Base-by-base conservation (phyloP, 345 rosid genomes). In the Lumnitzera littorea region DNA sequence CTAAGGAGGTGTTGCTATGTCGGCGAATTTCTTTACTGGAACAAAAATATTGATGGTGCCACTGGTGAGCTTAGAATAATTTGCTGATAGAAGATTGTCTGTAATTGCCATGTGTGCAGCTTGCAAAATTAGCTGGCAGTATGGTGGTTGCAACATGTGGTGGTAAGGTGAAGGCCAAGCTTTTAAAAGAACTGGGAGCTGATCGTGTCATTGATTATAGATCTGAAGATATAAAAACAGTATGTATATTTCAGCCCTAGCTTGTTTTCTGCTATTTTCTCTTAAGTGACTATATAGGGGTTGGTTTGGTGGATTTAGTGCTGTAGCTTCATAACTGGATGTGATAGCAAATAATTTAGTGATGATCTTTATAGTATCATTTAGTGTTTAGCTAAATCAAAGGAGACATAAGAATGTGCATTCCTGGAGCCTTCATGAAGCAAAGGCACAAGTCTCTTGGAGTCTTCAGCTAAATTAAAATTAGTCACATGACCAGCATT, bases 121-220 rank as follows among this genome's bases (percentile, higher is more conserved):
- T 92, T 64, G 99, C 97, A 24, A 89, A 89, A 72, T 60, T 89
- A 63, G 91, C 96, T 2, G 96, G 99, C 70, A 89, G 84, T 60
- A 80, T 67, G 25, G 96, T 87, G 51, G 82, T 89, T 53, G 99
- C 99, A 58, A 92, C 97, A 46, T 92, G 99, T 41, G 97, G 99
- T 11, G 99, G 96, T 49, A 77, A 83, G 66, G 86, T 84, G 61
- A 92, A 92, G 79, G 96, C 90, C 24, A 67, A 16, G 82, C 84
- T 87, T 65, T 76, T 92, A 74, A 87, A 83, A 79, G 89, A 78
- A 16, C 64, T 89, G 56, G 97, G 95, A 31, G 95, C 89, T 8
- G 91, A 92, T 70, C 81, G 96, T 66, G 95, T 85, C 71, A 85
- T 92, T 59, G 92, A 92, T 72, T 92, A 92, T 63, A 89, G 76